Evolutionary conservation across 495 filamentous ascomycete genomes (phyloP).

Genomic region (Talaromyces borbonicus): DNA sequence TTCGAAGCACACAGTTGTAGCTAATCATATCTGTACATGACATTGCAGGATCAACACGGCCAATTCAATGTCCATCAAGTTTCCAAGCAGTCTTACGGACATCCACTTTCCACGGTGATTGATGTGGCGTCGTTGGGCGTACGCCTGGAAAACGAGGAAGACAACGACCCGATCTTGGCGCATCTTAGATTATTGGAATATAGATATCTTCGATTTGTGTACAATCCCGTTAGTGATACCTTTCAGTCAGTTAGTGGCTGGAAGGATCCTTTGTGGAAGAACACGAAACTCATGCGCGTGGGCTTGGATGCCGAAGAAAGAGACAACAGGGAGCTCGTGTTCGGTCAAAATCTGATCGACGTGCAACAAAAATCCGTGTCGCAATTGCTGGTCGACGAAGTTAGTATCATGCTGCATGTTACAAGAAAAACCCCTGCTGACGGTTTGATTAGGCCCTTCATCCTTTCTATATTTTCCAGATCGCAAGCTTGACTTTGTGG

Average conservation of each 20-base stretch:
- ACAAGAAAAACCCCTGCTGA: not conserved
- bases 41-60: slow-evolving; percentile 75
- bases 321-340: slow-evolving; percentile 70
- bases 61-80: slow-evolving; percentile 70
- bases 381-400: slow-evolving; percentile 85
- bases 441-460: slow-evolving; percentile 63
- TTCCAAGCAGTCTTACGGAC: slow-evolving; percentile 58
- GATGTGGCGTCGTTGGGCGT: slow-evolving; percentile 49
- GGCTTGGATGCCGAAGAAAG: slow-evolving; percentile 92
- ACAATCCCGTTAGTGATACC: slow-evolving; percentile 77
- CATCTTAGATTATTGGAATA: slow-evolving; percentile 73
- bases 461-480: slow-evolving; percentile 97
- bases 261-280: slow-evolving; percentile 86
- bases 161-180: slow-evolving; percentile 69
- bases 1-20: slow-evolving; percentile 3
- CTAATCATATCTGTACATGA: slow-evolving; percentile 9
- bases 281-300: slow-evolving; percentile 59
- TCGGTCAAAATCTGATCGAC: slow-evolving; percentile 81
- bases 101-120: slow-evolving; percentile 80
- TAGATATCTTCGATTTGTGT: slow-evolving; percentile 87
- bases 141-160: slow-evolving; percentile 57
- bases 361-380: slow-evolving; percentile 77
- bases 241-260: slow-evolving; percentile 79
- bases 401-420: slow-evolving; percentile 26
- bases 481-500: slow-evolving; percentile 92